Evolutionary conservation across 78 protist species (phyloP).

Genomic region (Cavenderia fasciculata): DNA sequence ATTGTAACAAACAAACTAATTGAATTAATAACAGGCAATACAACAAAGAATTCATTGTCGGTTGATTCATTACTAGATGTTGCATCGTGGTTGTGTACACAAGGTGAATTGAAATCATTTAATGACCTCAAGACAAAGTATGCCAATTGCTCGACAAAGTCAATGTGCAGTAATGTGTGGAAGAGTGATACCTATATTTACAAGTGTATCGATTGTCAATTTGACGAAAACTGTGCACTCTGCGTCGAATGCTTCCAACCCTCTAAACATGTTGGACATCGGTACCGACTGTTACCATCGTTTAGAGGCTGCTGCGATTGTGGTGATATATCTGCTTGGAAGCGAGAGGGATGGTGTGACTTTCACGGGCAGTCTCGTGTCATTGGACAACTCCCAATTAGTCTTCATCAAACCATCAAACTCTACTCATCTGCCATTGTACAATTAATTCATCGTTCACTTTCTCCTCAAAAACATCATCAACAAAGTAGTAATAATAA

Average conservation of each 20-base stretch:
- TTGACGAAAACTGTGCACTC: slow-evolving; percentile 44
- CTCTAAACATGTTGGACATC: slow-evolving; percentile 29
- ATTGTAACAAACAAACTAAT: too few relatives aligned
- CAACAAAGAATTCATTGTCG: too few relatives aligned
- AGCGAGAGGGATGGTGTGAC: slow-evolving; percentile 10
- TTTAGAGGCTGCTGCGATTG: slow-evolving; percentile 47
- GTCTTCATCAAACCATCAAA: neutral
- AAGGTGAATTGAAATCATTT: too few relatives aligned
- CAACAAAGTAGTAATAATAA: neutral
- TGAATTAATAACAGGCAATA: too few relatives aligned
- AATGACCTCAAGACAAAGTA: too few relatives aligned
- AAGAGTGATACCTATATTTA: slow-evolving; percentile 14
- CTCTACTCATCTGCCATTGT: neutral
- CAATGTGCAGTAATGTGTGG: slow-evolving; percentile 38
- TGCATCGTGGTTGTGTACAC: too few relatives aligned
- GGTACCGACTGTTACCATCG: slow-evolving; percentile 8
- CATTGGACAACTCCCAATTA: neutral
- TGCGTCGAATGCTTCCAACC: slow-evolving; percentile 43
- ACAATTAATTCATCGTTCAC: neutral
- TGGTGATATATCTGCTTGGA: slow-evolving; percentile 65
- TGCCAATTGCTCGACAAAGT: too few relatives aligned
- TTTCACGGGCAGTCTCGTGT: neutral
- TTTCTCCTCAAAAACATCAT: neutral
- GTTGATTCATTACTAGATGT: too few relatives aligned
- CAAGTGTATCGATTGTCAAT: slow-evolving; percentile 53